Conservation (phyloP, 164 flowering plant genomes). For the Macadamia integrifolia region DNA sequence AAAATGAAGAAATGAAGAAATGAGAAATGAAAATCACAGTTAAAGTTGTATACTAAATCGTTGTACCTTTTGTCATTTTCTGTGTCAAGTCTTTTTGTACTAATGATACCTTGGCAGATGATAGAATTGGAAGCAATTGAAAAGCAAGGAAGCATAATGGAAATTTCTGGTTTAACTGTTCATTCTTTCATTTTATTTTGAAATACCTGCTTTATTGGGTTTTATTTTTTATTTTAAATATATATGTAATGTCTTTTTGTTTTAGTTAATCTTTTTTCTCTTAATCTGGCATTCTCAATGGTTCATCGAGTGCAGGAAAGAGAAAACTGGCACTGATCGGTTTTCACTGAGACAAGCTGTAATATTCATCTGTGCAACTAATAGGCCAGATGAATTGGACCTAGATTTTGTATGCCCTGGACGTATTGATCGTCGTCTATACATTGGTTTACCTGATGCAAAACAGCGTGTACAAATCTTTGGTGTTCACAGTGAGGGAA, state of each 20-base stretch:
- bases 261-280: too few relatives aligned
- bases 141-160: too few relatives aligned
- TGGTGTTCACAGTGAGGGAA: slow-evolving; percentile 85
- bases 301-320: slow-evolving; percentile 48
- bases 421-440: slow-evolving; percentile 89
- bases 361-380: slow-evolving; percentile 95
- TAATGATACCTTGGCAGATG: too few relatives aligned
- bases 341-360: slow-evolving; percentile 89
- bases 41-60: too few relatives aligned
- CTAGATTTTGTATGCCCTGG: slow-evolving; percentile 82
- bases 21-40: too few relatives aligned
- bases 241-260: too few relatives aligned
- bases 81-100: too few relatives aligned
- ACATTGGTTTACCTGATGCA: slow-evolving; percentile 91
- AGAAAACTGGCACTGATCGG: slow-evolving; percentile 81
- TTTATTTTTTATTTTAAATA: background rate
- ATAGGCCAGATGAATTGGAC: slow-evolving; percentile 93
- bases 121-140: too few relatives aligned
- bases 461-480: slow-evolving; percentile 86
- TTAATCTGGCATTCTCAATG: background rate
- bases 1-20: too few relatives aligned
- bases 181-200: too few relatives aligned
- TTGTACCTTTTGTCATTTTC: too few relatives aligned
- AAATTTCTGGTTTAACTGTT: too few relatives aligned
- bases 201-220: background rate